Conservation (phyloP, 305 asterid genomes). For the Fraxinus ornus region DNA sequence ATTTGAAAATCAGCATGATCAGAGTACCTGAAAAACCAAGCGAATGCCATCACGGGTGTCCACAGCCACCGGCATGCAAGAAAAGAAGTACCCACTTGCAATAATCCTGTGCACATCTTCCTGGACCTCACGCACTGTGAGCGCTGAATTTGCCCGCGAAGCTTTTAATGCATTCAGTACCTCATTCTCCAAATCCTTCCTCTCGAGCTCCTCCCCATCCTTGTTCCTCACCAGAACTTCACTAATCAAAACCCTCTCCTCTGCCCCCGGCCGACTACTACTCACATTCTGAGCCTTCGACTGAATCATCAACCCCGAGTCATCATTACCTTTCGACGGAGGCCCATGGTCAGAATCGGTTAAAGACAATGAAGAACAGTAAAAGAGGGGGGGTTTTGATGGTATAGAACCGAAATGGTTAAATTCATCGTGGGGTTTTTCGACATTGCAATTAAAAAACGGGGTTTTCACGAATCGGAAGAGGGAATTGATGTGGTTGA, state of each 20-base stretch:
- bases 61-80: conserved; percentile 93
- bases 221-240: conserved; percentile 85
- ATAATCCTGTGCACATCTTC: conserved; percentile 92
- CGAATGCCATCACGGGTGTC: conserved; percentile 95
- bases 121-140: conserved; percentile 84
- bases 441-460: conserved; percentile 23
- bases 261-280: conserved; percentile 44
- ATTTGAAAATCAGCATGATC: background rate
- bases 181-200: conserved; percentile 85
- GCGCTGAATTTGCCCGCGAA: conserved; percentile 80
- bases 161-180: conserved; percentile 83
- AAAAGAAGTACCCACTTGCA: conserved; percentile 83
- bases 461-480: conserved; percentile 38
- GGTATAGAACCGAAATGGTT: conserved; percentile 13
- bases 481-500: conserved; percentile 39
- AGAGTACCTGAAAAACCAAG: conserved; percentile 77
- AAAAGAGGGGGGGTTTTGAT: conserved; percentile 43
- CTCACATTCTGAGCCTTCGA: conserved; percentile 40
- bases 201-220: conserved; percentile 88
- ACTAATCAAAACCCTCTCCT: conserved; percentile 86
- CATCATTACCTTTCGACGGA: conserved; percentile 30
- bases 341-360: conserved; percentile 38
- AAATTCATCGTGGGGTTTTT: conserved; percentile 14
- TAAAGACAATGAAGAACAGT: conserved; percentile 62
- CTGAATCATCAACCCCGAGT: conserved; percentile 37